phyloP scores from a whole-genome alignment of 305 asterid genomes.

The Fraxinus platypoda region DNA sequence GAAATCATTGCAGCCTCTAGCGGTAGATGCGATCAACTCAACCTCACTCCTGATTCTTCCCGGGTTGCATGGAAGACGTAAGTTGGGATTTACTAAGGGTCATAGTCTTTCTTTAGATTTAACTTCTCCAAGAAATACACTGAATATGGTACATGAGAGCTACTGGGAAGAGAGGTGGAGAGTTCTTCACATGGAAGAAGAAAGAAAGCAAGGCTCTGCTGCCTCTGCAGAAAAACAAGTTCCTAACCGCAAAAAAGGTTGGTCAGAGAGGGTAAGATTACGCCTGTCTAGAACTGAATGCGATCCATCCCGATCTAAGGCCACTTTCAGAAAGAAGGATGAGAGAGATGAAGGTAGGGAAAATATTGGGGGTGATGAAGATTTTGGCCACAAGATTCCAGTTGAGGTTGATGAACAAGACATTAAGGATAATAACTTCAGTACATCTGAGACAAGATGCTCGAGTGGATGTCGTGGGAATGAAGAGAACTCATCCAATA shows the following conservation, averaged over 20 bases:
- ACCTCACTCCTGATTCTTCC: constrained; percentile 41
- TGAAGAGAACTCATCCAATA: constrained; percentile 47
- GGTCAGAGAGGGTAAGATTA: constrained; percentile 72
- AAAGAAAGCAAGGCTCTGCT: constrained; percentile 35
- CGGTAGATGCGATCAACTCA: constrained; percentile 57
- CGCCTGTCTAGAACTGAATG: constrained; percentile 64
- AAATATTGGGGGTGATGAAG: constrained; percentile 24
- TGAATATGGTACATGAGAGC: constrained; percentile 59
- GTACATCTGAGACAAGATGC: background rate
- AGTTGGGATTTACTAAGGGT: constrained; percentile 45
- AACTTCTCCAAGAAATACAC: constrained; percentile 62
- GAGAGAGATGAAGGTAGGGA: constrained; percentile 46
- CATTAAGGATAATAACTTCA: constrained; percentile 22
- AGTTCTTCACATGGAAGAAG: constrained; percentile 74
- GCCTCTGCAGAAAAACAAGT: constrained; percentile 36
- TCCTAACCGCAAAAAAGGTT: constrained; percentile 48
- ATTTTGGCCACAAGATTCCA: constrained; percentile 26
- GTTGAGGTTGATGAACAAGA: constrained; percentile 34
- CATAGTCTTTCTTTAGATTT: constrained; percentile 63
- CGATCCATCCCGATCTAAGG: constrained; percentile 53
- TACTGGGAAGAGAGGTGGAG: constrained; percentile 99
- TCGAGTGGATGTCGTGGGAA: constrained; percentile 36
- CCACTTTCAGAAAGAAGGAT: constrained; percentile 34
- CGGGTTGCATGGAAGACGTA: constrained; percentile 41
- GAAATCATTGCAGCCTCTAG: constrained; percentile 67